Conservation (phyloP, 805 yeast genomes). For the Maudiozyma bulderi region DNA sequence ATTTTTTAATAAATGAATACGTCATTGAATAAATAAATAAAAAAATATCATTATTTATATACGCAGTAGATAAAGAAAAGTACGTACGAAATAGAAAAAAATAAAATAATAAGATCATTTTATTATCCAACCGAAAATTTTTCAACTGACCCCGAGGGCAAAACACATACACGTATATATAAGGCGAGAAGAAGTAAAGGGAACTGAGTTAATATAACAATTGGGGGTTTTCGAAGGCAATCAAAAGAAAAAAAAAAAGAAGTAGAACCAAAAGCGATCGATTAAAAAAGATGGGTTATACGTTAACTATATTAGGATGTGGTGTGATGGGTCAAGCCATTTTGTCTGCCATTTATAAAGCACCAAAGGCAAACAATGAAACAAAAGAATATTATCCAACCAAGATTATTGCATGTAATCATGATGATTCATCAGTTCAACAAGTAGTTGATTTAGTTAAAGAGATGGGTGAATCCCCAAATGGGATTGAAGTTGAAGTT, state of each 20-base stretch:
- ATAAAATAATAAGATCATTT: too few relatives aligned
- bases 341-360: slow-evolving; percentile 47
- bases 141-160: neutral
- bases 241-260: too few relatives aligned
- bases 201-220: too few relatives aligned
- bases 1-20: slow-evolving; percentile 25
- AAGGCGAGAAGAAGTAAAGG: neutral
- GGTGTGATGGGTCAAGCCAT: slow-evolving; percentile 97
- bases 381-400: slow-evolving; percentile 44
- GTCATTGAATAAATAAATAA: neutral
- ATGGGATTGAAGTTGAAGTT: slow-evolving; percentile 42
- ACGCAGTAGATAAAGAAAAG: too few relatives aligned
- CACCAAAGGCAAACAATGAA: slow-evolving; percentile 23
- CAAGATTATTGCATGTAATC: slow-evolving; percentile 69
- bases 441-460: slow-evolving; percentile 41
- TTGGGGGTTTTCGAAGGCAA: too few relatives aligned
- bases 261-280: neutral
- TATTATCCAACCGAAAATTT: too few relatives aligned
- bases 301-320: slow-evolving; percentile 76
- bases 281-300: slow-evolving; percentile 35
- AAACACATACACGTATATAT: neutral
- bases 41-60: too few relatives aligned
- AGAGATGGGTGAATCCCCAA: slow-evolving; percentile 34
- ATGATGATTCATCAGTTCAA: slow-evolving; percentile 33
- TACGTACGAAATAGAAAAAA: too few relatives aligned